Conservation (phyloP, 305 asterid species). For the Fraxinus dipetala region DNA sequence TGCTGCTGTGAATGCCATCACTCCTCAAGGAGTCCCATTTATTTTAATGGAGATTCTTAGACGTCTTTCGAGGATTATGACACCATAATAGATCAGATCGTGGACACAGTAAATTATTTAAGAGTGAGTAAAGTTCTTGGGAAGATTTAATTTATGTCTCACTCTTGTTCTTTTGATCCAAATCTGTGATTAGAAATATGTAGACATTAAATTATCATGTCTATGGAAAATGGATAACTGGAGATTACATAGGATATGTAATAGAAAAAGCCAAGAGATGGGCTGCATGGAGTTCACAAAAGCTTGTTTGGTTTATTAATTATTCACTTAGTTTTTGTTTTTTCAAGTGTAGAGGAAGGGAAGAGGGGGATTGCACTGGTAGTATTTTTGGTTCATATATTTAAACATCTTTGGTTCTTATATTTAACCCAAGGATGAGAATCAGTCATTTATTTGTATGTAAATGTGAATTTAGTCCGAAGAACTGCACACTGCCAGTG, state of each 20-base stretch:
- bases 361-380: not conserved
- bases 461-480: not conserved
- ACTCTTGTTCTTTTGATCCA: not conserved
- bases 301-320: slow-evolving; percentile 2
- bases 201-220: not conserved
- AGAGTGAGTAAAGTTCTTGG: not conserved
- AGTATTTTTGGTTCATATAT: slow-evolving; percentile 14
- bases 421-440: not conserved
- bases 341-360: slow-evolving; percentile 14
- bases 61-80: not conserved
- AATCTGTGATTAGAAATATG: not conserved
- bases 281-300: not conserved
- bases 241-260: not conserved
- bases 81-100: not conserved
- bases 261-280: not conserved
- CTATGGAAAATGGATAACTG: not conserved
- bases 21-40: not conserved
- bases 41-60: not conserved
- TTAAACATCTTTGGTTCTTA: slow-evolving; percentile 15
- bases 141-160: not conserved
- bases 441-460: not conserved
- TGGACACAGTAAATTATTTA: not conserved
- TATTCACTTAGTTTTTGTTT: slow-evolving; percentile 3
- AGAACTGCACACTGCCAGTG: not conserved
- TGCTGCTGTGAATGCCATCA: not conserved